Evolutionary conservation across 2,329 filamentous ascomycete genomes (phyloP).

Genomic region (Alternaria dauci): DNA sequence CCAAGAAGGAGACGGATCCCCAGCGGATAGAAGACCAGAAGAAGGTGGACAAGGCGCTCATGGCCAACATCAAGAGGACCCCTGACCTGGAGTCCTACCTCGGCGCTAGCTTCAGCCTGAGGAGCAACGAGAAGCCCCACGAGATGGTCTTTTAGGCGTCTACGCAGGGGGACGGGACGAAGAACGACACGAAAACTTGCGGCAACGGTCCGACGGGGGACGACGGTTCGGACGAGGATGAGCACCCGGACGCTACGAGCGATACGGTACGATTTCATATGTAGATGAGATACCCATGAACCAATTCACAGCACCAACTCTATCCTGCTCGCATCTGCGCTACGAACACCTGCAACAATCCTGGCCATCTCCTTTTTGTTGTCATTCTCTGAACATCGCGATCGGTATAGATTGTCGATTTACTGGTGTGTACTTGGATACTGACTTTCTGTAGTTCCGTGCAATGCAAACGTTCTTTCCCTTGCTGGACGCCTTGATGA

Average conservation of each 20-base stretch:
- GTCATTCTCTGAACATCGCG: not conserved
- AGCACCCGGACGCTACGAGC: constrained; percentile 5
- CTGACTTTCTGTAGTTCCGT: not conserved
- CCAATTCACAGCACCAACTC: constrained; percentile 6
- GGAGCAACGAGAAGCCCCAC: constrained; percentile 98
- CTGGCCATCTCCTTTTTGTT: not conserved
- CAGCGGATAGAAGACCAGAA: constrained; percentile 97
- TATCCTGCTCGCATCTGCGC: not conserved
- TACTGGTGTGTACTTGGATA: not conserved
- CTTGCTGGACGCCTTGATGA: no score
- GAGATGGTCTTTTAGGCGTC: constrained; percentile 89
- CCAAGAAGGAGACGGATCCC: constrained; percentile 91
- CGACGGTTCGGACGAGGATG: not conserved
- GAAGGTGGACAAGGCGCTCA: constrained; percentile 92
- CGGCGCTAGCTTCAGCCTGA: constrained; percentile 91
- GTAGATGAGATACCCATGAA: constrained; percentile 26
- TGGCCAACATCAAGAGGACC: constrained; percentile 97
- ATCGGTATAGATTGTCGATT: not conserved
- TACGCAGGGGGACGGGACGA: not conserved
- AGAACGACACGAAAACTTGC: not conserved
- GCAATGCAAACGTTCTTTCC: no score
- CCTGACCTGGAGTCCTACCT: constrained; percentile 92
- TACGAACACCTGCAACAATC: not conserved
- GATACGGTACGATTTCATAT: constrained; percentile 20
- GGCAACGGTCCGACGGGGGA: not conserved